A percentile compares a stretch with the other conserved stretches of the same genome.
These are phyloP conservation scores for Mycena sp. DNA, from an alignment of 1,284 basidiomycete species.

Conservation along the genomic window DNA sequence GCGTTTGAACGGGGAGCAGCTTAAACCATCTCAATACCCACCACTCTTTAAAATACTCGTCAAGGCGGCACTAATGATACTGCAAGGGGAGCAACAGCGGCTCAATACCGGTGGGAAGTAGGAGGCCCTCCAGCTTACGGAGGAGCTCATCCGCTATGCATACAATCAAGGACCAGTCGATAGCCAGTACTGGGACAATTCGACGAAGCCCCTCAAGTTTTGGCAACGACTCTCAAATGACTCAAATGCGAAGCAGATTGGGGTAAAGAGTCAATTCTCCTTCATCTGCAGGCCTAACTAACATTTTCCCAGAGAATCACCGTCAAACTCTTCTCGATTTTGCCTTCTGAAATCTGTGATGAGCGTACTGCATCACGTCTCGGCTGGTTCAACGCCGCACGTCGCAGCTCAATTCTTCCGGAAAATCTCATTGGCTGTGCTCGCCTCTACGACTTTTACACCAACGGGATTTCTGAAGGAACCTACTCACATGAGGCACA, in stretches of 20 bases:
- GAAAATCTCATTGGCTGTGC: slow-evolving; percentile 7
- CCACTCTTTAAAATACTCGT: slow-evolving; percentile 22
- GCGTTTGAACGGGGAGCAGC: slow-evolving; percentile 11
- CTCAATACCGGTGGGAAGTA: background rate
- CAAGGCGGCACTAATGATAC: slow-evolving; percentile 14
- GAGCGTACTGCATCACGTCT: slow-evolving; percentile 36
- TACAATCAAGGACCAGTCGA: slow-evolving; percentile 31
- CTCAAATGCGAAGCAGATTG: background rate
- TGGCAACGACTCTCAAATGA: background rate
- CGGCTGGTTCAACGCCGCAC: slow-evolving; percentile 8
- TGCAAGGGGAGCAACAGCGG: slow-evolving; percentile 19
- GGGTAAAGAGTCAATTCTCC: background rate
- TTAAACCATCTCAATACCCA: slow-evolving; percentile 14
- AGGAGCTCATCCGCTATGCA: slow-evolving; percentile 32
- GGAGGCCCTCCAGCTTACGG: slow-evolving; percentile 6
- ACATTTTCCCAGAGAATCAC: slow-evolving; percentile 15
- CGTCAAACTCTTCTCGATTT: slow-evolving; percentile 38
- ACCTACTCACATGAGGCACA: slow-evolving; percentile 5
- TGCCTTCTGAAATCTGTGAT: slow-evolving; percentile 41
- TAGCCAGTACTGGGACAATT: slow-evolving; percentile 3
- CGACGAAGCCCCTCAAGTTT: background rate
- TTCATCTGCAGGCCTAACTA: background rate
- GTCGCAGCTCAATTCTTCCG: slow-evolving; percentile 13
- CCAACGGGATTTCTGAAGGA: background rate
- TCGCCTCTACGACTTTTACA: slow-evolving; percentile 1